phyloP scores from a whole-genome alignment of 352 stramenopile species.

The Phytopythium litorale region DNA sequence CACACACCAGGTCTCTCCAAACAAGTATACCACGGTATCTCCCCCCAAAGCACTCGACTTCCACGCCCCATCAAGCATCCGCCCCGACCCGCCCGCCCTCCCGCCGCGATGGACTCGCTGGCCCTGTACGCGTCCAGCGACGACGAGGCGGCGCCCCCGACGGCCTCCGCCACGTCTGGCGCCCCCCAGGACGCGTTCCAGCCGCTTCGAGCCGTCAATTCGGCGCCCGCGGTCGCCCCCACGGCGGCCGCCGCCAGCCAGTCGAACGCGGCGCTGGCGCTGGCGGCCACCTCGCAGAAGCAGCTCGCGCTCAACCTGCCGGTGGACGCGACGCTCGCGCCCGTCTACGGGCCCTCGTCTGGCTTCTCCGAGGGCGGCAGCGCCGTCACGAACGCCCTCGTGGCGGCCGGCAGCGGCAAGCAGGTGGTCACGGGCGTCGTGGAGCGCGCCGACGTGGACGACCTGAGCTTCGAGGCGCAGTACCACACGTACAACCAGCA shows the following conservation, averaged over 20 bases:
- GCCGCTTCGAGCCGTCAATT: conserved; percentile 44
- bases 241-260: conserved; percentile 23
- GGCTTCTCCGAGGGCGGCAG: background rate
- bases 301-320: conserved; percentile 63
- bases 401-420: conserved; percentile 52
- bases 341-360: conserved; percentile 37
- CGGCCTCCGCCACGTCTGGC: background rate
- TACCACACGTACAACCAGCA: conserved; percentile 78
- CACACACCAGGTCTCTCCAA: background rate
- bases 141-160: conserved; percentile 18
- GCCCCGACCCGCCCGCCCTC: too few relatives aligned
- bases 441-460: conserved; percentile 61
- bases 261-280: conserved; percentile 29
- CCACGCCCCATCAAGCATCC: too few relatives aligned
- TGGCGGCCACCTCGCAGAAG: conserved; percentile 27
- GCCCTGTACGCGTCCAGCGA: conserved; percentile 48
- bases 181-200: background rate
- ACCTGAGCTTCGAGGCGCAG: conserved; percentile 77
- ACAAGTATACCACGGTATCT: too few relatives aligned
- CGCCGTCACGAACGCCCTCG: conserved; percentile 7
- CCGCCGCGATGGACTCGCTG: conserved; percentile 36
- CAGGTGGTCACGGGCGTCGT: conserved; percentile 77
- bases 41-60: too few relatives aligned
- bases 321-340: conserved; percentile 58
- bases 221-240: conserved; percentile 33